These are phyloP conservation scores for Eucalyptus cladocalyx DNA, from an alignment of 345 rosid species.

Conservation along the genomic window DNA sequence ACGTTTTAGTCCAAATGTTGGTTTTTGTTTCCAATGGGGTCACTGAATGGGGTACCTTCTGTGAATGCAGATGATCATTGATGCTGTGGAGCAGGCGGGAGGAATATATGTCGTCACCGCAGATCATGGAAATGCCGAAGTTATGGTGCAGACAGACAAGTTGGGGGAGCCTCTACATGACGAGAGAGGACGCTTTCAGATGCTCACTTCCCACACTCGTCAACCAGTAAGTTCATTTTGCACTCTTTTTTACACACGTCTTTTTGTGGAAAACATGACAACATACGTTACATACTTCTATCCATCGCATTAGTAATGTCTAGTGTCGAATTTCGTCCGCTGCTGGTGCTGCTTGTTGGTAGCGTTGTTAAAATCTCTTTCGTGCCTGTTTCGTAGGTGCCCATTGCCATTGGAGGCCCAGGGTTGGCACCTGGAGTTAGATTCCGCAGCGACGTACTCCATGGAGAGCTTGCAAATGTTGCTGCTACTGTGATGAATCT, in stretches of 20 bases:
- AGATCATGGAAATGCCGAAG: slow-evolving; percentile 98
- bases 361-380: neutral
- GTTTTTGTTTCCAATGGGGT: neutral
- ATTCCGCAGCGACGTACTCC: slow-evolving; percentile 52
- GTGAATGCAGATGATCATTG: slow-evolving; percentile 61
- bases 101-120: slow-evolving; percentile 92
- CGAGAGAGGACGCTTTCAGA: slow-evolving; percentile 69
- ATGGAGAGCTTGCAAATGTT: slow-evolving; percentile 82
- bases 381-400: slow-evolving; percentile 36
- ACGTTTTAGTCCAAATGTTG: neutral
- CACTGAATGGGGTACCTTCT: neutral
- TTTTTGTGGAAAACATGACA: neutral
- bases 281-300: neutral
- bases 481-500: slow-evolving; percentile 94
- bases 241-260: neutral
- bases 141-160: slow-evolving; percentile 84
- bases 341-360: neutral
- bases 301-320: neutral
- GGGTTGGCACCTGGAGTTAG: slow-evolving; percentile 53
- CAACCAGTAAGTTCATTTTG: slow-evolving; percentile 49
- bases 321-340: neutral
- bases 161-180: slow-evolving; percentile 56
- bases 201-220: slow-evolving; percentile 93
- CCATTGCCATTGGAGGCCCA: slow-evolving; percentile 90
- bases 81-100: slow-evolving; percentile 72